Percentiles rank a stretch among this genome's conserved stretches.
These are phyloP conservation scores for Massarina eburnea DNA, from an alignment of 2,329 filamentous ascomycete genomes.

Conservation along the genomic window DNA sequence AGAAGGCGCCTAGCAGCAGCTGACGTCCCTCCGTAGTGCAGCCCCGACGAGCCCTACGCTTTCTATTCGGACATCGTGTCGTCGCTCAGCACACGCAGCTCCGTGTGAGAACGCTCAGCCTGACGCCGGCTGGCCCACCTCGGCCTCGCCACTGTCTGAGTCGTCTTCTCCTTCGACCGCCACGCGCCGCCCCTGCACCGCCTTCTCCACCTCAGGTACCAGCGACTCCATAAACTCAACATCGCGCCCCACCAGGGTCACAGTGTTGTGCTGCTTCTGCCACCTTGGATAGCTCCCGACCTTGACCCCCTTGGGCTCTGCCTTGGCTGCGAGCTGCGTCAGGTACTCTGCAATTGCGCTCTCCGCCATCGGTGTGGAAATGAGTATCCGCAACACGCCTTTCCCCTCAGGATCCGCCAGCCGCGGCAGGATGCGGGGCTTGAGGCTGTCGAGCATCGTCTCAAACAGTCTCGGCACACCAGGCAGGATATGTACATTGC, in stretches of 20 bases:
- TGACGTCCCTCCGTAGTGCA: conserved; percentile 14
- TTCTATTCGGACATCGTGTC: conserved; percentile 24
- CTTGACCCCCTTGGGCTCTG: conserved; percentile 78
- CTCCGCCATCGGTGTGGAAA: conserved; percentile 86
- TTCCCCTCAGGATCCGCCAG: conserved; percentile 79
- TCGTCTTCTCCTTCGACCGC: conserved; percentile 65
- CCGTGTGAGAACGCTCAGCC: conserved; percentile 21
- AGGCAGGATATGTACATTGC: conserved; percentile 89
- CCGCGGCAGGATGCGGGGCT: conserved; percentile 68
- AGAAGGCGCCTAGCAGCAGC: conserved; percentile 27
- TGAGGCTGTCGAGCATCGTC: conserved; percentile 73
- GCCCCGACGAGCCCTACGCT: conserved; percentile 12
- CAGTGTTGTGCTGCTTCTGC: conserved; percentile 84
- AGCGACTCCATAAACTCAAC: conserved; percentile 75
- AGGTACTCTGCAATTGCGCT: conserved; percentile 82
- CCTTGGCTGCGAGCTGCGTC: conserved; percentile 73
- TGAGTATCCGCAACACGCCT: conserved; percentile 74
- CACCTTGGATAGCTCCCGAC: conserved; percentile 94
- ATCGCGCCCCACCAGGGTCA: conserved; percentile 82
- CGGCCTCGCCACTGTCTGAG: conserved; percentile 41
- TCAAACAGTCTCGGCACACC: conserved; percentile 87
- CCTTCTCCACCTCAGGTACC: conserved; percentile 73
- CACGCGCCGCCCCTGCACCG: conserved; percentile 73
- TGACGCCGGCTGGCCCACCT: conserved; percentile 29
- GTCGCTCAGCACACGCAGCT: conserved; percentile 7